phyloP scores from a whole-genome alignment of 1,284 basidiomycete genomes.

The Stereum hirsutum region DNA sequence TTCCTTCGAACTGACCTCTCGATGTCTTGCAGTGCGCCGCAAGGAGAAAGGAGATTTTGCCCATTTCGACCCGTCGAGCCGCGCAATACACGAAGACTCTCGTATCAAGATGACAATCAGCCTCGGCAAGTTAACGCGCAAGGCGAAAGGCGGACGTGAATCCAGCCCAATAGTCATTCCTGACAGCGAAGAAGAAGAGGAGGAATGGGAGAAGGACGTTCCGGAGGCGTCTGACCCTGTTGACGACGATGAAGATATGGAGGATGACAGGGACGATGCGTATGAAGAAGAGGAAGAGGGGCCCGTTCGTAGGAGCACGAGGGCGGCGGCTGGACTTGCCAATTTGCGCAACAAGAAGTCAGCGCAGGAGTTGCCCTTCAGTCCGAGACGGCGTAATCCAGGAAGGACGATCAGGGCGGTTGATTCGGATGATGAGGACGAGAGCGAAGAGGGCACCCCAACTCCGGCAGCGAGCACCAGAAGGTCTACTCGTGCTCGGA shows the following conservation, averaged over 20 bases:
- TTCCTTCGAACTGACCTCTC: background rate
- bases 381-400: slow-evolving; percentile 37
- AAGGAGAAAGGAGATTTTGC: slow-evolving; percentile 31
- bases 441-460: background rate
- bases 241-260: slow-evolving; percentile 12
- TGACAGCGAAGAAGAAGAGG: slow-evolving; percentile 10
- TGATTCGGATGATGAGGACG: slow-evolving; percentile 6
- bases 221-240: slow-evolving; percentile 23
- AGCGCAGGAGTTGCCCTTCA: slow-evolving; percentile 40
- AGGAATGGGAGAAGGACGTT: slow-evolving; percentile 18
- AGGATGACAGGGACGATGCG: slow-evolving; percentile 1
- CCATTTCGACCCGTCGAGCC: slow-evolving; percentile 52
- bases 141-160: slow-evolving; percentile 8
- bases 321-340: background rate
- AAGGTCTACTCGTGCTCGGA: slow-evolving; percentile 8
- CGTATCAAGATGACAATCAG: slow-evolving; percentile 33
- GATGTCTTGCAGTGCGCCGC: slow-evolving; percentile 15
- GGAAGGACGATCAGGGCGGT: background rate
- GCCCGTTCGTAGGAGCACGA: background rate
- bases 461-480: background rate
- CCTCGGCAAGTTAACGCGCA: slow-evolving; percentile 6
- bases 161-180: no score
- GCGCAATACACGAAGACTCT: slow-evolving; percentile 49
- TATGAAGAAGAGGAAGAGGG: slow-evolving; percentile 2
- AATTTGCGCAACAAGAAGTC: slow-evolving; percentile 12